Percentiles rank a stretch among this genome's conserved stretches.
phyloP scores from a whole-genome alignment of 2,329 filamentous ascomycete species.

The Trichoderma arundinaceum region DNA sequence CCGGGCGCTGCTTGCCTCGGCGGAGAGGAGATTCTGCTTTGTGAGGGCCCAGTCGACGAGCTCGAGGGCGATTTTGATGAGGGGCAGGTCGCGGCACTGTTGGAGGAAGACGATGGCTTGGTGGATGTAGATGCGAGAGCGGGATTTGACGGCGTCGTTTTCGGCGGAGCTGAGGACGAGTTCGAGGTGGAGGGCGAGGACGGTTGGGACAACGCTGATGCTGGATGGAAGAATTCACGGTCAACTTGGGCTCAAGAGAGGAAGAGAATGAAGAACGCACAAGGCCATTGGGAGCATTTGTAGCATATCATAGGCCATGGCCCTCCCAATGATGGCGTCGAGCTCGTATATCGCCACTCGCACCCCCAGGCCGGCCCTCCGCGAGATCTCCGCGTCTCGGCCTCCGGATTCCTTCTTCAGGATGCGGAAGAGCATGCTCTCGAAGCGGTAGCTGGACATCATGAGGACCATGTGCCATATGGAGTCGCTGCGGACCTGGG shows the following conservation, averaged over 20 bases:
- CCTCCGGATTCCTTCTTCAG: not conserved
- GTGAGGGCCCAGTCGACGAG: slow-evolving; percentile 13
- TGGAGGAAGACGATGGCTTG: slow-evolving; percentile 19
- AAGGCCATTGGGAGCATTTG: slow-evolving; percentile 5
- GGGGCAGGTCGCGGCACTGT: slow-evolving; percentile 2
- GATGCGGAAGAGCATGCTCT: slow-evolving; percentile 14
- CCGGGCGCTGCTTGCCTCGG: not conserved
- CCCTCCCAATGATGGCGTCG: not conserved
- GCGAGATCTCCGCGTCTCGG: not conserved
- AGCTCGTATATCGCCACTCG: slow-evolving; percentile 10
- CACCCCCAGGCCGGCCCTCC: not conserved
- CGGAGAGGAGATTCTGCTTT: slow-evolving; percentile 6
- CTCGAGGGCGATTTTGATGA: slow-evolving; percentile 6
- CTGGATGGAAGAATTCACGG: not conserved
- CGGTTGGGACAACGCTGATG: slow-evolving; percentile 10
- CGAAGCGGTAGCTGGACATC: not conserved
- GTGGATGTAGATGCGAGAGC: slow-evolving; percentile 13
- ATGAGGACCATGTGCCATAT: slow-evolving; percentile 12
- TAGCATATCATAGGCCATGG: slow-evolving; percentile 10
- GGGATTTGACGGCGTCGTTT: not conserved
- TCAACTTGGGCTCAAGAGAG: not conserved
- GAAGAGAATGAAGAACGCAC: not conserved
- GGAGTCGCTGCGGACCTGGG: slow-evolving; percentile 7
- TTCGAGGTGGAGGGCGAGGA: slow-evolving; percentile 9
- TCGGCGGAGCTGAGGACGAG: slow-evolving; percentile 13